Base-by-base conservation (phyloP, 2,329 filamentous ascomycete species). In the Fusarium tuaranense region DNA sequence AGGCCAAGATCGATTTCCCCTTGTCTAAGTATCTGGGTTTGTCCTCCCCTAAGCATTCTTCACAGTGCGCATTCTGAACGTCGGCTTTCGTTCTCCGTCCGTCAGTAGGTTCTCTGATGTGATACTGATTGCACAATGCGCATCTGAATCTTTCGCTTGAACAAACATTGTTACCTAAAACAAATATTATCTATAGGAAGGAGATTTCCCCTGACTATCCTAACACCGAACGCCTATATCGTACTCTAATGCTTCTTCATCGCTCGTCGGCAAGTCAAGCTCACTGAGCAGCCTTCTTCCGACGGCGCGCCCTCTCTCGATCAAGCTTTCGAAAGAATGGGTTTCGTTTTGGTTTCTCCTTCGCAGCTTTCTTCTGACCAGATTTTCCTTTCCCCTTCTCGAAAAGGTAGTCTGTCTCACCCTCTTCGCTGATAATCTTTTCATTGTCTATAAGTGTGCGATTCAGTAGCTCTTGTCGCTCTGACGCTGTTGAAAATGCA, bases 361-460 rank as follows among this genome's bases (percentile, higher is more conserved):
- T 65, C 2, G 25, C 34, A 2, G 51, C 2, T 12, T 32, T 67
- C 8, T 63, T 67, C 13, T 60, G 65, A 5, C 68, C 48, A 20
- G 34, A 32, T 5, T 57, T 60, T 9, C 12, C 34, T 46, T 61
- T 64, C 22, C 58, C 68, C 9, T 48, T 18, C 36, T 27, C 46
- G 20, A 65, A 63, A 10, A 71, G 27, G 8, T 58, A 48, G 20
- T 70, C 69, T 5, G 48, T 65, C 20, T 34, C 57, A n/a, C 32
- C n/a, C 20, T 68, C 51, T 20, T 74, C 71, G 13, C 66, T 59
- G 1, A 41, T n/a, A 7, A n/a, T 18, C 14, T 34, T 66, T 34
- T 95, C 94, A 66, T 94, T 93, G 75, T 97, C 93, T 16, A 97
- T 87, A 73, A 97, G 89, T 6, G 97, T 93, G 74, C 95, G 92